Percentiles rank a stretch among this genome's conserved stretches.
These are phyloP conservation scores for Helotiales sp. DNA, from an alignment of 2,329 filamentous ascomycete genomes.

Conservation along the genomic window DNA sequence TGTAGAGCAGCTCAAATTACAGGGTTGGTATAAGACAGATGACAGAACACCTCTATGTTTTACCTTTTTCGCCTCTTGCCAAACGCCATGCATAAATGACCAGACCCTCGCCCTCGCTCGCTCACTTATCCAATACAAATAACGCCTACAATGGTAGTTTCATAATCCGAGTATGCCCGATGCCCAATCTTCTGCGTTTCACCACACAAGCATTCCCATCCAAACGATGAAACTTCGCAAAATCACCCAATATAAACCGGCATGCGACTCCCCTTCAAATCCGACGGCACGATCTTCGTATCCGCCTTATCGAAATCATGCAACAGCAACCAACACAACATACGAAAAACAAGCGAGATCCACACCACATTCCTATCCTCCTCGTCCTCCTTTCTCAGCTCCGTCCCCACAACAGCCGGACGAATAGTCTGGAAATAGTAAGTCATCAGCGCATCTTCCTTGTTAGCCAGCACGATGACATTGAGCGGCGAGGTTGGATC, in stretches of 20 bases:
- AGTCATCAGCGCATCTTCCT: conserved; percentile 56
- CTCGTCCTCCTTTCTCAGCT: conserved; percentile 17
- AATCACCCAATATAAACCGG: conserved; percentile 58
- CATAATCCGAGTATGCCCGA: no score
- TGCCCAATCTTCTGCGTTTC: background rate
- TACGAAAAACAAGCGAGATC: conserved; percentile 60
- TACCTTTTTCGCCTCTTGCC: no score
- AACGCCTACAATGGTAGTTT: background rate
- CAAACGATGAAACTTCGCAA: background rate
- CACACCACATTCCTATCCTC: conserved; percentile 50
- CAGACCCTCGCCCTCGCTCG: no score
- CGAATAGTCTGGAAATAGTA: conserved; percentile 57
- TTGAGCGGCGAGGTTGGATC: conserved; percentile 45
- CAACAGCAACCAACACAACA: conserved; percentile 63
- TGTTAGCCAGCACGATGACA: conserved; percentile 49
- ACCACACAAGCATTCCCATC: background rate
- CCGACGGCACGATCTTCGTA: conserved; percentile 57
- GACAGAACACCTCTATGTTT: no score
- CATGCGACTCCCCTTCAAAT: conserved; percentile 59
- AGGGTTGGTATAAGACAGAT: no score
- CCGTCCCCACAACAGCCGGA: conserved; percentile 47
- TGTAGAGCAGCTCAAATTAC: no score
- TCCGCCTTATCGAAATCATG: conserved; percentile 63
- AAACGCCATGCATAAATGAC: no score
- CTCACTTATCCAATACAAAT: no score